phyloP scores from a whole-genome alignment of 495 filamentous ascomycete species.

The Podospora tetraspora region DNA sequence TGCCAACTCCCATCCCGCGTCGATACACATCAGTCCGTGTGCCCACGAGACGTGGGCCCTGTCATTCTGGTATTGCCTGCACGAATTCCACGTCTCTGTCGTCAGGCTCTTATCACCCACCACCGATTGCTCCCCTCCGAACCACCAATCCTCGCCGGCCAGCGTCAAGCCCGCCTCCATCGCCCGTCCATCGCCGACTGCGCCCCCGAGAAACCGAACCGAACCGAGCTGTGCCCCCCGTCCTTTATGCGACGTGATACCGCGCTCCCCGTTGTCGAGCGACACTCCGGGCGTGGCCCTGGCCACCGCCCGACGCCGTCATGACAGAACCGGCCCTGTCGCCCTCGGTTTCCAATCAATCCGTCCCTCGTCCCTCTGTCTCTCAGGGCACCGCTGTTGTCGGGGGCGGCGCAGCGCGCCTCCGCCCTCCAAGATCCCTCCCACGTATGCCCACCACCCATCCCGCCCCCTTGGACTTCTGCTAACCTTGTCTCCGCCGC shows the following conservation, averaged over 20 bases:
- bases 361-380: conserved; percentile 23
- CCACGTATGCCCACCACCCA: conserved; percentile 34
- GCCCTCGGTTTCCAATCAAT: conserved; percentile 23
- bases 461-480: not conserved
- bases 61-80: not conserved
- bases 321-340: conserved; percentile 23
- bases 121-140: not conserved
- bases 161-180: not conserved
- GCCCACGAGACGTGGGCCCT: not conserved
- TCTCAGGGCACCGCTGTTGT: conserved; percentile 10
- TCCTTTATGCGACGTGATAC: conserved; percentile 16
- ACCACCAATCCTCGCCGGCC: not conserved
- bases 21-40: not conserved
- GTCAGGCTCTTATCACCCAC: not conserved
- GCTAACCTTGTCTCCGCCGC: conserved; percentile 16
- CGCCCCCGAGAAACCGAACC: not conserved
- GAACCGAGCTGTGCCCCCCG: not conserved
- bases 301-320: conserved; percentile 5
- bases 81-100: not conserved
- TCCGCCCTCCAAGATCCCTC: conserved; percentile 29
- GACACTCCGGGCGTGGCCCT: conserved; percentile 2
- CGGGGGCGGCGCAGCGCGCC: conserved; percentile 9
- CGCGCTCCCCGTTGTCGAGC: not conserved
- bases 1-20: not conserved
- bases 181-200: not conserved